A percentile compares a stretch with the other conserved stretches of the same genome.
Conservation (phyloP, 768 basidiomycete genomes). For the Lactifluus echinatus region DNA sequence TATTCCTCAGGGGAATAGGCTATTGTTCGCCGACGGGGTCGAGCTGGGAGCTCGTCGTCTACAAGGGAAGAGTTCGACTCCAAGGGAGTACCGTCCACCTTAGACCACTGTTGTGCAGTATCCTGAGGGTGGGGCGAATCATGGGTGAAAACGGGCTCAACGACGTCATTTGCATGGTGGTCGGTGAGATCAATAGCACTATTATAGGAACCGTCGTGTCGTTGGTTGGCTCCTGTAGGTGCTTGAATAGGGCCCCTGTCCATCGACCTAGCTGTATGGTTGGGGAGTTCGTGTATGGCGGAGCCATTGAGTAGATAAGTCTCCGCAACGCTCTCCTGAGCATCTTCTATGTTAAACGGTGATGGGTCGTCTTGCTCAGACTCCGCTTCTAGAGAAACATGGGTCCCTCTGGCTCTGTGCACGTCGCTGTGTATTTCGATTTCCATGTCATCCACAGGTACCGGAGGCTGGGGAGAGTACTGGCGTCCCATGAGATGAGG, state of each 20-base stretch:
- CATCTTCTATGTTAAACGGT: neutral
- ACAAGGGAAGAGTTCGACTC: neutral
- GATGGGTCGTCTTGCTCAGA: neutral
- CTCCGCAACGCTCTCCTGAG: neutral
- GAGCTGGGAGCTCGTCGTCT: neutral
- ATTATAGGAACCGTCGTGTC: neutral
- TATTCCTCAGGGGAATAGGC: slow-evolving; percentile 33
- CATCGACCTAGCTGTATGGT: neutral
- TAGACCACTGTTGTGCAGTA: neutral
- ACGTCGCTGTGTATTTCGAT: slow-evolving; percentile 2
- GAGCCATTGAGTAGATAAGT: neutral
- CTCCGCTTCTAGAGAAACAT: neutral
- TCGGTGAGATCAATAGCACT: neutral
- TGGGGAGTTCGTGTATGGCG: neutral
- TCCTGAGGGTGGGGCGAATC: neutral
- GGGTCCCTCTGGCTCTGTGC: neutral
- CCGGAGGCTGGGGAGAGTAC: neutral
- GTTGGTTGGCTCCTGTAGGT: neutral
- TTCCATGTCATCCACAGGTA: slow-evolving; percentile 2
- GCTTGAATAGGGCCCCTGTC: neutral
- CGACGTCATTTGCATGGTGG: neutral
- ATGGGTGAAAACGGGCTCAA: neutral
- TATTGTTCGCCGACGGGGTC: slow-evolving; percentile 13
- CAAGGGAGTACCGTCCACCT: neutral
- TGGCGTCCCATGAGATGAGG: neutral